Evolutionary conservation across 129 eudicot genomes (phyloP), one percentile per base, ranked within the genome.

Genomic region (Pseudognaphalium luteoalbum): DNA sequence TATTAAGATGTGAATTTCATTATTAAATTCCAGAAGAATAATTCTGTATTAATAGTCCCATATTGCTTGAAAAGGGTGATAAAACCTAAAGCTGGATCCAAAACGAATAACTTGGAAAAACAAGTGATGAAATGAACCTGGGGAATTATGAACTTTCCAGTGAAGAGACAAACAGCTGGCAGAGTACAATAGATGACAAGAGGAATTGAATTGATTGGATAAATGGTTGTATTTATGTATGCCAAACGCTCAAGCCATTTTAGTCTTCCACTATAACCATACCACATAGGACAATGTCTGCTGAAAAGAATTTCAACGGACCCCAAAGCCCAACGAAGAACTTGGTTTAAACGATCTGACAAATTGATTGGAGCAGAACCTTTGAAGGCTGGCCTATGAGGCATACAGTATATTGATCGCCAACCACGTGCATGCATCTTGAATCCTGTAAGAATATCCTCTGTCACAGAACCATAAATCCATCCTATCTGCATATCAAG

Each of bases 391-490:
- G 98, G 80, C 68, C 96, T 77, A 34, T 78, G 81, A 29, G 98
- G 98, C 91, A 92, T 92, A 67, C 96, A 92, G 86, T 92, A 92
- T 68, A 92, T 86, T 25, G 96, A 92, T 56, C 98, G 88, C 98
- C 98, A 92, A 51, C 98, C 98, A 71, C 98, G 96, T 19, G 98
- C 98, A 75, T 92, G 98, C 98, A 92, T 92, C 71, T 89, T 89
- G 65, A 92, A 92, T 79, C 98, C 98, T 17, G 98, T 92, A 70
- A 92, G 96, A 86, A 92, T 92, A 87, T 92, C 98, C 81, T 92
- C 98, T 75, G 96, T 92, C 5, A 92, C 98, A 37, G 98, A 92
- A 57, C 98, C 98, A 57, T 92, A 92, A 68, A 92, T 92, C 98
- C 98, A 92, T 83, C 98, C 98, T 7, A 92, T 92, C 98, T 92